Percentiles rank a stretch among this genome's conserved stretches.
Evolutionary conservation across 169 alveolate species (phyloP).

Genomic region (Plasmodium cynomolgi): DNA sequence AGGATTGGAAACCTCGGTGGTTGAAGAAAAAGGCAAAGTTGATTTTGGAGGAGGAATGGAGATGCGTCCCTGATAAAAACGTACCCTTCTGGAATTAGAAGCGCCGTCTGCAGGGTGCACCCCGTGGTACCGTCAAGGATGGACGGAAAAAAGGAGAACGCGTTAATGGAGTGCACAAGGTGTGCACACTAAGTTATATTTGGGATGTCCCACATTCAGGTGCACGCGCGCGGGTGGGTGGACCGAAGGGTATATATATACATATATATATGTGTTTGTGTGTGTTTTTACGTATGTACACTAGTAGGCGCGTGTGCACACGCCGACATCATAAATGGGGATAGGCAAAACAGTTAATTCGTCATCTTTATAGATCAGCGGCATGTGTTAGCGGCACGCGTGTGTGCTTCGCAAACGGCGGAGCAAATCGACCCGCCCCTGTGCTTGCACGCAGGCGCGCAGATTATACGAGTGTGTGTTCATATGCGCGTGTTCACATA

Average conservation of each 20-base stretch:
- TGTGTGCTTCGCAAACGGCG: background rate
- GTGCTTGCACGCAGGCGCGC: no score
- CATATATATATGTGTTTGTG: no score
- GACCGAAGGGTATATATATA: background rate
- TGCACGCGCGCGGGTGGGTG: background rate
- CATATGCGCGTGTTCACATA: background rate
- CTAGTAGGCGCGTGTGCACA: background rate
- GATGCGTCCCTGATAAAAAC: conserved; percentile 67
- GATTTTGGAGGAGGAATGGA: conserved; percentile 75
- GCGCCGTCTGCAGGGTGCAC: background rate
- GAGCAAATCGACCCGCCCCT: no score
- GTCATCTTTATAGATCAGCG: background rate
- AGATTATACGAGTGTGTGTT: no score
- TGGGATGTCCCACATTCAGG: background rate
- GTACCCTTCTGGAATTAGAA: conserved; percentile 75
- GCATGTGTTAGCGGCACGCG: background rate
- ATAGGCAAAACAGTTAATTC: background rate
- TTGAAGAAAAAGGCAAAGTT: conserved; percentile 43
- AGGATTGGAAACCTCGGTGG: conserved; percentile 77
- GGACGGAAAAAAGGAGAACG: background rate
- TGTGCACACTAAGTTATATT: background rate
- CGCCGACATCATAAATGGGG: background rate
- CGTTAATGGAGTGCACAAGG: background rate
- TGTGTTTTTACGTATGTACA: background rate
- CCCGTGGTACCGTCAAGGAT: background rate